Evolutionary conservation across 2,329 filamentous ascomycete species (phyloP).

Genomic region (Nannizziopsis arthrosporioides): DNA sequence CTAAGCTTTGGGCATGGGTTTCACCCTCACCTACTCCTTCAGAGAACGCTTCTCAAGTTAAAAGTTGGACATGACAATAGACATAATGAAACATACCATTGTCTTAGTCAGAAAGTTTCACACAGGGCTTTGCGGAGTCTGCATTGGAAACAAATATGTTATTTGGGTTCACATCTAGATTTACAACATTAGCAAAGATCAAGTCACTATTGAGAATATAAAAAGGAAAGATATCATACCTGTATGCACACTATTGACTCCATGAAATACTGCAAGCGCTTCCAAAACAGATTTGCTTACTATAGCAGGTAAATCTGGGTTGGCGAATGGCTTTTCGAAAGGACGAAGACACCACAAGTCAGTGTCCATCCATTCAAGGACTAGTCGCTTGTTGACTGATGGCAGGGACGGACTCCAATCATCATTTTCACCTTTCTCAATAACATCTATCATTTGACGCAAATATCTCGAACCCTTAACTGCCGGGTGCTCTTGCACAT

Average conservation of each 20-base stretch:
- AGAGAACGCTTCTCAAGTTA: slow-evolving; percentile 1
- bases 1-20: slow-evolving; percentile 10
- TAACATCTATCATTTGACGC: slow-evolving; percentile 11
- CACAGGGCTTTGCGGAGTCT: slow-evolving; percentile 8
- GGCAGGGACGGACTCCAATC: slow-evolving; percentile 11
- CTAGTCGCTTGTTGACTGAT: slow-evolving; percentile 13
- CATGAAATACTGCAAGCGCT: slow-evolving; percentile 11
- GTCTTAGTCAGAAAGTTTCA: slow-evolving; percentile 13
- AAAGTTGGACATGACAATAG: neutral
- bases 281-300: slow-evolving; percentile 12
- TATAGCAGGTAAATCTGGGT: slow-evolving; percentile 13
- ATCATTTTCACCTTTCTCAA: slow-evolving; percentile 10
- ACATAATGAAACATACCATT: slow-evolving; percentile 5
- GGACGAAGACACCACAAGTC: slow-evolving; percentile 12
- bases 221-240: neutral
- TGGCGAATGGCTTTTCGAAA: slow-evolving; percentile 12
- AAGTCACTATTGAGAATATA: no score
- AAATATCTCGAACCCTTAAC: slow-evolving; percentile 11
- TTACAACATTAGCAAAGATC: no score
- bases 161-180: slow-evolving; percentile 12
- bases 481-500: slow-evolving; percentile 10
- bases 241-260: slow-evolving; percentile 10
- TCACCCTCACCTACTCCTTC: slow-evolving; percentile 10
- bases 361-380: slow-evolving; percentile 14
- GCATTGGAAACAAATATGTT: slow-evolving; percentile 13